These are phyloP conservation scores for Adenanthera pavonina DNA, from an alignment of 306 rosid genomes.

Conservation along the genomic window DNA sequence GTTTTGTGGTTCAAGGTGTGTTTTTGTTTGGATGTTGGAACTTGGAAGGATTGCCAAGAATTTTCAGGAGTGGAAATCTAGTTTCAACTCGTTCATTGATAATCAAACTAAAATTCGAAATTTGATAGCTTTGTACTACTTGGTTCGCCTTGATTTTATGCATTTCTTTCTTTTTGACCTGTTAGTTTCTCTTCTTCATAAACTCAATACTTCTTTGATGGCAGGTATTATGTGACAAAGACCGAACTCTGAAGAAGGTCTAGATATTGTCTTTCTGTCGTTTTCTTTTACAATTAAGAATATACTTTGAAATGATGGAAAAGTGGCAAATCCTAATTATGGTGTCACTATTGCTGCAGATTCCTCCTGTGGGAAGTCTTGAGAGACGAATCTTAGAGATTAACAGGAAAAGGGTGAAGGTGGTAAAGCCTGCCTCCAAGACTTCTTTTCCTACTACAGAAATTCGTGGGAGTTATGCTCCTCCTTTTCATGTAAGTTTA, in stretches of 20 bases:
- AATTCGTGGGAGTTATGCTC: conserved; percentile 89
- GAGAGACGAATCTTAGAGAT: conserved; percentile 87
- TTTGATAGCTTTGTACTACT: not conserved
- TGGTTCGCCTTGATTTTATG: conserved; percentile 2
- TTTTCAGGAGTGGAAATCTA: not conserved
- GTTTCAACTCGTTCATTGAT: not conserved
- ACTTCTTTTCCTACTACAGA: conserved; percentile 93
- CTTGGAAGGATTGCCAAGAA: not conserved
- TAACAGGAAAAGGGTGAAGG: conserved; percentile 87
- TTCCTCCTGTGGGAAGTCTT: conserved; percentile 67
- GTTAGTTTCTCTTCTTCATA: conserved; percentile 15
- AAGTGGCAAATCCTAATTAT: conserved; percentile 8
- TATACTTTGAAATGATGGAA: conserved; percentile 7
- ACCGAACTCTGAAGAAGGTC: conserved; percentile 80
- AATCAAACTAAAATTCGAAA: not conserved
- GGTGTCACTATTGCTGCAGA: conserved; percentile 52
- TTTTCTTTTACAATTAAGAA: conserved; percentile 2
- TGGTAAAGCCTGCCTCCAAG: conserved; percentile 93
- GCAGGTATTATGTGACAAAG: conserved; percentile 92
- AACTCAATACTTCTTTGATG: conserved; percentile 26
- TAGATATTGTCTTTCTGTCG: conserved; percentile 18
- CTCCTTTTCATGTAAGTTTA: conserved; percentile 93
- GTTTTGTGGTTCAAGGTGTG: not conserved
- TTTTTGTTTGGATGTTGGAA: not conserved
- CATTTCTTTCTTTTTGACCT: not conserved